Base-by-base conservation (phyloP, 768 basidiomycete species). In the Boletellus ananas region DNA sequence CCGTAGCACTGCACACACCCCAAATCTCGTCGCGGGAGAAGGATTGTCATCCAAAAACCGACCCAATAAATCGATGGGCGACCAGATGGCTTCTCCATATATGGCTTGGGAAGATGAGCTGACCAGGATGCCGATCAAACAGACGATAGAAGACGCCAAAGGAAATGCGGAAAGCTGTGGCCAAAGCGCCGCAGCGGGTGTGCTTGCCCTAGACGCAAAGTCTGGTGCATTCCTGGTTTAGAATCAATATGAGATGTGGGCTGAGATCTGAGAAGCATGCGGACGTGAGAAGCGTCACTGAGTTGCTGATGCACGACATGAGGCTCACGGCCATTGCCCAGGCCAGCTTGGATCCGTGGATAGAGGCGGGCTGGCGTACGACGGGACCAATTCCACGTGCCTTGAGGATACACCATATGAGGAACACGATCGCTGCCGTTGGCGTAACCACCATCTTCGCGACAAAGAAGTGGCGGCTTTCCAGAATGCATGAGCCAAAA, bases 111-210 rank as follows among this genome's bases (percentile, higher is more conserved):
- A 85, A 17, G 86, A 85, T 1, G 88, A 90, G 49, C 83, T 83
- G 55, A 93, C 88, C 45, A 90, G 80, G 64, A 93, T 87, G 1
- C 88, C 87, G 52, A 92, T 72, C 68, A 92, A 85, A 59, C 82
- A 83, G 58, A 88, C 83, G 46, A 90, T 63, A 21, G 82, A 81
- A 69, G 89, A 90, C 1, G 80, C 78, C 46, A 91, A 51, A 0
- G 90, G 89, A 27, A 90, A 77, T 0, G 87, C 76, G 52, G 89
- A 67, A 14, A 87, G 70, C 65, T 90, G 88, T 25, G 87, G 81
- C 55, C 73, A 75, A 35, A 83, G 65, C 3, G 83, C 83, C 20
- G 81, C 83, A 7, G 74, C 68, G 7, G 83, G 80, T 12, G 69
- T 76, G 58, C 67, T 74, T 37, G 79, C 79, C 50, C 76, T 84